Conservation (phyloP, 148 eudicot genomes). For the Rhododendron ferrugineum region DNA sequence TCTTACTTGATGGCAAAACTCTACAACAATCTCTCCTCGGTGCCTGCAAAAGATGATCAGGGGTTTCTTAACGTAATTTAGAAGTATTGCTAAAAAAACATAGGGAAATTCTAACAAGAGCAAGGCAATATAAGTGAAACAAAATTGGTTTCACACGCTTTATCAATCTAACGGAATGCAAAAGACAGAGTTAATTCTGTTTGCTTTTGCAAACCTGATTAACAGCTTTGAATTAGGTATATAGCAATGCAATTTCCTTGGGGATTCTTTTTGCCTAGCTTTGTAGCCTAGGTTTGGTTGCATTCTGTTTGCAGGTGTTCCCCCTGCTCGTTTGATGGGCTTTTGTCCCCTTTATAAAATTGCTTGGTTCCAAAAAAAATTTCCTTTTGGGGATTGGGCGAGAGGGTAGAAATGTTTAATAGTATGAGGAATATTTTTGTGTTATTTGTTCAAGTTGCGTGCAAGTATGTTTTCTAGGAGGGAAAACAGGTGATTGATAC, state of each 20-base stretch:
- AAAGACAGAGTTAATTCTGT: not conserved
- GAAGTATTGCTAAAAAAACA: not conserved
- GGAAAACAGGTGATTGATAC: not conserved
- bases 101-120: not conserved
- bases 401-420: not conserved
- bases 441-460: not conserved
- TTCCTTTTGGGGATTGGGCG: not conserved
- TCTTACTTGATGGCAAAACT: constrained; percentile 27
- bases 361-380: not conserved
- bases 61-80: not conserved
- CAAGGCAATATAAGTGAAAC: not conserved
- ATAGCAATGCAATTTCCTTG: not conserved
- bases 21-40: constrained; percentile 45
- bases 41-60: constrained; percentile 27
- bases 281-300: too few relatives aligned
- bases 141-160: not conserved
- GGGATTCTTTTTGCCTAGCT: not conserved
- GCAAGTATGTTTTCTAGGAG: not conserved
- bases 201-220: not conserved
- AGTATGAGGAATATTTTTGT: not conserved
- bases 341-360: too few relatives aligned
- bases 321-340: too few relatives aligned
- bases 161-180: not conserved
- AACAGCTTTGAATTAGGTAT: too few relatives aligned
- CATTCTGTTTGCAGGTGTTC: too few relatives aligned